These are phyloP conservation scores for Ganoderma leucocontextum DNA, from an alignment of 1,284 basidiomycete genomes.

Conservation along the genomic window DNA sequence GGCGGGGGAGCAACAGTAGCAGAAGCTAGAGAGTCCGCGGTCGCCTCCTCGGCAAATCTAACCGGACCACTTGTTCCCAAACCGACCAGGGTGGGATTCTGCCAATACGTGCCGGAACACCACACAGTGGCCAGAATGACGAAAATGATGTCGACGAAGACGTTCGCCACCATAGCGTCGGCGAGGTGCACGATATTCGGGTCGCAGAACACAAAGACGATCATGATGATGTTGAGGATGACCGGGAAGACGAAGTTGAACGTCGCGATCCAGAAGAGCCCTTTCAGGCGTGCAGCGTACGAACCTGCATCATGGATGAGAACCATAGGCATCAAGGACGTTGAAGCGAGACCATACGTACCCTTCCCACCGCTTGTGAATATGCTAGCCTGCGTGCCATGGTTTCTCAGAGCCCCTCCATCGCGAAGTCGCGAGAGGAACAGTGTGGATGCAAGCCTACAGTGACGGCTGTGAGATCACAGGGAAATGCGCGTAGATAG, in stretches of 20 bases:
- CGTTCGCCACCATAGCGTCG: constrained; percentile 27
- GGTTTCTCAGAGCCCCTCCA: too few species aligned
- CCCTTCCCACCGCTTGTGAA: not conserved
- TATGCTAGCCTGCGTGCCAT: not conserved
- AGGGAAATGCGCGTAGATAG: too few species aligned
- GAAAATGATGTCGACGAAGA: constrained; percentile 31
- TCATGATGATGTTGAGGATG: constrained; percentile 37
- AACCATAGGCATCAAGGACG: not conserved
- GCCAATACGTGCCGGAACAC: constrained; percentile 16
- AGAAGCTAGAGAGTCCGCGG: too few species aligned
- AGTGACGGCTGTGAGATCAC: too few species aligned
- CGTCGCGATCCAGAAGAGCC: constrained; percentile 41
- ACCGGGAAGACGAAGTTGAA: constrained; percentile 44
- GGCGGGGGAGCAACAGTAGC: too few species aligned
- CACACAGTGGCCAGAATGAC: constrained; percentile 37
- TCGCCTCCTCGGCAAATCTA: too few species aligned
- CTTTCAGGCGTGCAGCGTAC: constrained; percentile 5
- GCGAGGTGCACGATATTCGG: constrained; percentile 16
- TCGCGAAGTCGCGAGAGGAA: not conserved
- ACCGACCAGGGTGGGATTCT: too few species aligned
- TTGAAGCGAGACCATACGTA: not conserved
- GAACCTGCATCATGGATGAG: not conserved
- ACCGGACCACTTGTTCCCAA: too few species aligned
- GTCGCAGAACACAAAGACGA: constrained; percentile 26
- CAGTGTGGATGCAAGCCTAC: not conserved